Conservation (phyloP, 208 protist genomes). For the Wallacemonas rigidus region DNA sequence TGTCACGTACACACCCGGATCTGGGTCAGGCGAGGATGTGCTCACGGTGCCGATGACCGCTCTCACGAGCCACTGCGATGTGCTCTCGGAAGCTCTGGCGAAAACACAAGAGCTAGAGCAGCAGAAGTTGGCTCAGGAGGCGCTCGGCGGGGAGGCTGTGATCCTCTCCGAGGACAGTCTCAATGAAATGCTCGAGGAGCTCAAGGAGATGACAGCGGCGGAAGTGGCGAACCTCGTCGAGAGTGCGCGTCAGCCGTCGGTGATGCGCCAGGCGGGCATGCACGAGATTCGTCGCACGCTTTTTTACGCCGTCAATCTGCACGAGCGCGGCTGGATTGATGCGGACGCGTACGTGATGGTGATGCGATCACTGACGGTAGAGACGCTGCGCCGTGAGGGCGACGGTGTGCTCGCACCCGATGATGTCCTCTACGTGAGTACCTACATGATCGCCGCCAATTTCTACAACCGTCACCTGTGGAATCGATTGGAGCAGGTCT, state of each 20-base stretch:
- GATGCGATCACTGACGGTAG: constrained; percentile 86
- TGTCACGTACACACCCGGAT: constrained; percentile 78
- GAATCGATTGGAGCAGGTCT: constrained; percentile 79
- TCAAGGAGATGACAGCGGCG: constrained; percentile 52
- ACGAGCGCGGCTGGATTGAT: constrained; percentile 72
- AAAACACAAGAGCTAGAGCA: constrained; percentile 80
- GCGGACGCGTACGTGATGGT: constrained; percentile 53
- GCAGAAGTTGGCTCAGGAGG: constrained; percentile 78
- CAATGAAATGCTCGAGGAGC: constrained; percentile 83
- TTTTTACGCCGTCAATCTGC: constrained; percentile 83
- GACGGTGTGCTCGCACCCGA: constrained; percentile 84
- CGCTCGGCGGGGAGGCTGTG: constrained; percentile 62
- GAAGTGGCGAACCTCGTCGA: constrained; percentile 64
- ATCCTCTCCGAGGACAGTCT: constrained; percentile 81
- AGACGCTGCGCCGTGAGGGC: constrained; percentile 77
- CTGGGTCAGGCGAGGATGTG: constrained; percentile 39
- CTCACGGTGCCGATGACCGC: constrained; percentile 67
- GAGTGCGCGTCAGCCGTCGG: constrained; percentile 48
- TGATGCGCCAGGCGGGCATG: constrained; percentile 85
- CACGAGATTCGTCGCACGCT: constrained; percentile 87
- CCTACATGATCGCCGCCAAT: constrained; percentile 81
- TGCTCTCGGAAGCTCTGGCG: constrained; percentile 78
- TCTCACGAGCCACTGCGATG: constrained; percentile 78
- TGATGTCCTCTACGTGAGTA: constrained; percentile 87
- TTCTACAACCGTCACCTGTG: constrained; percentile 91